Base-by-base conservation (phyloP, 352 stramenopile genomes). In the Phytophthora kernoviae region DNA sequence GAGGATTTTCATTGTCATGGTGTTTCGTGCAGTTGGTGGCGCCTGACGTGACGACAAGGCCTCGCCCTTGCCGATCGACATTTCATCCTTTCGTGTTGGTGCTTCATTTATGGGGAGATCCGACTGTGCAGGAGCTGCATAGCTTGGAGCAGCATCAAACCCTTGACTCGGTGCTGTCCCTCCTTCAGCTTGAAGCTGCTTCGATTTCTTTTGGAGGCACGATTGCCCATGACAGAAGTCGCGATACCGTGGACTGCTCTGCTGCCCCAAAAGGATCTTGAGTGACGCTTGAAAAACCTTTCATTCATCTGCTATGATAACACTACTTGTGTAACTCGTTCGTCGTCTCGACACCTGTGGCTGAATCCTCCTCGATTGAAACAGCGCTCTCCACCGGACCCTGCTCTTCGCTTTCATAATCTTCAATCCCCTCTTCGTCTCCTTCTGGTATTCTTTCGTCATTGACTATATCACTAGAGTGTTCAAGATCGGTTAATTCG, bases 141-240 rank as follows among this genome's bases (percentile, higher is more conserved):
- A 43, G 14, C 18, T 55, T 2, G 33, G 26, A 0, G 27, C 24
- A 45, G 34, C 6, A 30, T 7, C 24, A 3, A 30, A 30, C 24
- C 6, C 24, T n/a, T n/a, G n/a, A n/a, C n/a, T n/a, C n/a, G n/a
- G n/a, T n/a, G n/a, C n/a, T 30, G 24, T 7, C 24, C 24, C 24
- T 30, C 24, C 6, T 7, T 30, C 1, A 41, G 14, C 32, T 17
- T 14, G 7, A 41, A 42, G 15, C 15, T 22, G 48, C 44, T 33
- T 37, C 11, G 11, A 32, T 33, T 55, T 65, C 41, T 66, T 60
- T 47, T 65, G 15, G 56, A 58, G 6, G 68, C 22, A 8, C 58
- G 54, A 44, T 78, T 78, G 39, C 69, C 64, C 69, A 68, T 72
- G n/a, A 24, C 20, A 17, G 18, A 5, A 69, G 26, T 7, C 57